Conservation (phyloP, 768 basidiomycete genomes). For the Tulasnella sp. region DNA sequence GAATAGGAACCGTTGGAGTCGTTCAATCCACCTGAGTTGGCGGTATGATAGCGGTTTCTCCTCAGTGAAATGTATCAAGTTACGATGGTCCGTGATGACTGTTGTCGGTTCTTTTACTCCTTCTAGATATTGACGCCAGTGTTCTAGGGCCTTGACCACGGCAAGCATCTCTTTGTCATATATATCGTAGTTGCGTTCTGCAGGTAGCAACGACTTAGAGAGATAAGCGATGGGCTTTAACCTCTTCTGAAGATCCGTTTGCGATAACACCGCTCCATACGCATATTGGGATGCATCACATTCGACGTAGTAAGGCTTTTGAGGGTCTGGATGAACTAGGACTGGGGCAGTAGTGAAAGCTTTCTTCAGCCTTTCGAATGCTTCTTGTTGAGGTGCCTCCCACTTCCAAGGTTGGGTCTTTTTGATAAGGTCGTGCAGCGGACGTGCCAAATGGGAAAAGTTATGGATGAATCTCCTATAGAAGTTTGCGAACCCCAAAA, state of each 20-base stretch:
- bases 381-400: not conserved
- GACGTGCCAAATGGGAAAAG: conserved; percentile 17
- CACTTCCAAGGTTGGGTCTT: conserved; percentile 13
- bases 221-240: conserved; percentile 7
- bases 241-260: not conserved
- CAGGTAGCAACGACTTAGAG: not conserved
- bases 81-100: conserved; percentile 11
- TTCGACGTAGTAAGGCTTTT: not conserved
- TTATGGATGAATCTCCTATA: conserved; percentile 23
- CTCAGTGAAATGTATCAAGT: conserved; percentile 13
- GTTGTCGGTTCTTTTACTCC: not conserved
- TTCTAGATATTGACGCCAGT: not conserved
- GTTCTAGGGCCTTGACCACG: not conserved
- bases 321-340: not conserved
- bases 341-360: conserved; percentile 12
- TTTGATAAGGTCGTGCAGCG: conserved; percentile 18
- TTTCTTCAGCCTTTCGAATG: conserved; percentile 9
- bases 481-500: conserved; percentile 25
- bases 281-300: conserved; percentile 11
- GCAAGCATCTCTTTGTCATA: not conserved
- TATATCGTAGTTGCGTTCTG: conserved; percentile 1
- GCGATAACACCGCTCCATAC: conserved; percentile 9
- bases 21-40: conserved; percentile 21
- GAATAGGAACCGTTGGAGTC: conserved; percentile 6
- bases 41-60: conserved; percentile 17